Evolutionary conservation across 1,139 yeast species (phyloP), one percentile per base, ranked within the genome.

Genomic region (Blastobotrys serpentis): DNA sequence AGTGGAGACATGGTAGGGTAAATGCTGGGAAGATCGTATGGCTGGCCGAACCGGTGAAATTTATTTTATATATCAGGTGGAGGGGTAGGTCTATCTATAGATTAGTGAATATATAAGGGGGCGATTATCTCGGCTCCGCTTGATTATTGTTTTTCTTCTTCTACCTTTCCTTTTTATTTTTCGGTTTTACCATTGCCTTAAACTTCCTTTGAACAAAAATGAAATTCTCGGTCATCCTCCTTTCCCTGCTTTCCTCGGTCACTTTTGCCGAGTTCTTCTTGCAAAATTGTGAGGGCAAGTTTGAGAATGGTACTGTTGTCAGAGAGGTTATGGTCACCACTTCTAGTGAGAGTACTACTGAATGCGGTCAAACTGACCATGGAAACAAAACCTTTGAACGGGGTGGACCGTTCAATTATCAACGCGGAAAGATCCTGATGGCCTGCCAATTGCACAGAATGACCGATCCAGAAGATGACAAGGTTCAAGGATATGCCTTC

Each of bases 301-400:
- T 36, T 19, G 22, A 36, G 3, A 36, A 36, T 14, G 40, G 40
- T 13, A 36, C 40, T 11, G 40, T 18, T 16, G 25, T 36, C 8
- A 18, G 40, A 7, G 23, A 36, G 4, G 40, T 36, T 13, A 36
- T 36, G 40, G 40, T 36, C 10, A 36, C 25, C n/a, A 17, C 40
- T 6, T 11, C 19, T n/a, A 36, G 40, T 18, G 40, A 4, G 3
- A 36, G 40, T 14, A 36, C 19, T 25, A 36, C 22, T 3, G 25
- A n/a, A 10, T 36, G 40, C 14, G 40, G 40, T 3, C 25, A 18
- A 18, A 36, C 40, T 4, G 40, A 36, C 25, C 40, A 36, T 18
- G 40, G 40, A 4, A 36, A 36, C 25, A 11, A 17, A 18, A 36
- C 40, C 7, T 36, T 17, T 19, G 22, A 7, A 3, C 23, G 40